phyloP scores from a whole-genome alignment of 78 protist species.

The Speleostelium caveatum region DNA sequence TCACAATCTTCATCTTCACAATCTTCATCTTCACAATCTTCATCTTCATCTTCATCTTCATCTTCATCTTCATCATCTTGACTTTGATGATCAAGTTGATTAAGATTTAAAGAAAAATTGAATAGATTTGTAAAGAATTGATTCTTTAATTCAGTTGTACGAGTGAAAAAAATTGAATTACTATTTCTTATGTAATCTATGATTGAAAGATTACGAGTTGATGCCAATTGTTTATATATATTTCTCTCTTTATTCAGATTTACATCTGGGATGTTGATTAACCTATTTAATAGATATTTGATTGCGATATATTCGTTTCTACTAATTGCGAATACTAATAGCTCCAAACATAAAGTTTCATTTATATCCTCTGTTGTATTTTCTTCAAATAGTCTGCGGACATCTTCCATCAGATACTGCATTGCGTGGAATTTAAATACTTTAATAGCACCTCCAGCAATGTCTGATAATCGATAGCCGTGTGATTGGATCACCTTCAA shows the following conservation, averaged over 20 bases:
- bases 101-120: background rate
- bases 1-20: background rate
- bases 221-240: background rate
- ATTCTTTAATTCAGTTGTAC: background rate
- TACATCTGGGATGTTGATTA: background rate
- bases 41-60: slow-evolving; percentile 1
- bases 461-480: background rate
- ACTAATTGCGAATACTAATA: background rate
- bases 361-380: background rate
- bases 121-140: background rate
- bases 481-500: background rate
- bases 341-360: background rate
- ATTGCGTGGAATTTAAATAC: background rate
- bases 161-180: background rate
- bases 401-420: background rate
- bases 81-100: background rate
- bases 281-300: background rate
- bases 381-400: background rate
- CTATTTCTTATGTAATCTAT: background rate
- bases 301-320: background rate
- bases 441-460: background rate
- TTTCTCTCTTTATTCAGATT: background rate
- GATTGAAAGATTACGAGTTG: background rate
- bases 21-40: background rate
- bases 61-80: background rate